Evolutionary conservation across 1,139 yeast species (phyloP), one percentile per base, ranked within the genome.

Genomic region (Suhomyces choctaworum): DNA sequence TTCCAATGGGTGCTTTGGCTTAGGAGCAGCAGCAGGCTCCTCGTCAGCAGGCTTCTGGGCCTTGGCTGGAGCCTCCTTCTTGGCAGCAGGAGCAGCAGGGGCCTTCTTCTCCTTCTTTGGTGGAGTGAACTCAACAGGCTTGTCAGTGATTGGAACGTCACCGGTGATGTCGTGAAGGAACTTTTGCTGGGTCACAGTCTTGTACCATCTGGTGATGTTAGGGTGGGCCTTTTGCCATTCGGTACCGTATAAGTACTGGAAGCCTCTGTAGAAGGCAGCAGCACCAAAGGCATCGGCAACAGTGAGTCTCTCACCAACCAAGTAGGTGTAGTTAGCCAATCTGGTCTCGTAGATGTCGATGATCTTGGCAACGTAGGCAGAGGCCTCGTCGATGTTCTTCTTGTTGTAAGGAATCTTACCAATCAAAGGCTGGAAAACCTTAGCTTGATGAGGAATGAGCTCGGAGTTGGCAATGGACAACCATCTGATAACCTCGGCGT

Each of bases 1-100:
- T 64, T 80, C 95, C 65, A 90, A 80, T 60, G 97, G 97, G 72
- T 92, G 98, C 69, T 84, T 85, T 52, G 89, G 79, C 75, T 86
- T 88, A 66, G 76, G 78, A 56, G 66, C 71, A 46, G 59, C 64
- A 31, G 54, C 66, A 27, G 66, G 60, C 34, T 54, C 64, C 12
- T 36, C 48, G 52, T 70, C 78, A 38, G 64, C 73, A 41, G 64
- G 73, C 15, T 44, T 40, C 25, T 56, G 56, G 37, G 47, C 53
- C 33, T 56, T 66, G 34, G 56, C 66, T 16, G 58, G 60, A 35
- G 58, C 56, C 65, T 79, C 85, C 76, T 82, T 79, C 83, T 84
- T 83, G 24, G 20, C 20, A n/a, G 31, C 21, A 6, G 13, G 20
- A 64, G 95, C 90, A 45, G 90, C 82, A 54, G 73, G 35, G 8